Evolutionary conservation across 768 basidiomycete genomes (phyloP).

Genomic region (Macrolepiota dolichaula): DNA sequence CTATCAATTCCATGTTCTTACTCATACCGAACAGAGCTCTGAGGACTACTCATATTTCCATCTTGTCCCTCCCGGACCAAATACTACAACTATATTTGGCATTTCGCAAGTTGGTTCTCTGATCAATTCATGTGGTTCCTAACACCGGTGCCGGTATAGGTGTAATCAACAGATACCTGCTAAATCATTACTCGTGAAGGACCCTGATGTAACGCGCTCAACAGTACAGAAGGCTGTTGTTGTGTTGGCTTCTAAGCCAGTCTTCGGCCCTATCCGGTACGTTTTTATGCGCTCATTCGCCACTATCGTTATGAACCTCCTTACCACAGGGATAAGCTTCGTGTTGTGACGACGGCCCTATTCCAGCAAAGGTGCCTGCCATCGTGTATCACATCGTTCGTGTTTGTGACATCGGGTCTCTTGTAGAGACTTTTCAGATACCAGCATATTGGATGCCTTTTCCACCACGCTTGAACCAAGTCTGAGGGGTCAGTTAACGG

Average conservation of each 20-base stretch:
- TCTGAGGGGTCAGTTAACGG: slow-evolving; percentile 78
- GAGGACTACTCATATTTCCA: slow-evolving; percentile 99
- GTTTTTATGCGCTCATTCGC: not conserved
- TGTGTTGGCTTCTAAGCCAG: slow-evolving; percentile 84
- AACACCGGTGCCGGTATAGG: slow-evolving; percentile 32
- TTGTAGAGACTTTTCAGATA: slow-evolving; percentile 80
- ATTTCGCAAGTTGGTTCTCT: slow-evolving; percentile 70
- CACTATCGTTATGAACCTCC: not conserved
- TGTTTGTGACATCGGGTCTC: not conserved
- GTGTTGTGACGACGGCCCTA: slow-evolving; percentile 89
- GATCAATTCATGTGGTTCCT: slow-evolving; percentile 2
- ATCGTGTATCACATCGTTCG: not conserved
- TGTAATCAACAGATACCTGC: slow-evolving; percentile 95
- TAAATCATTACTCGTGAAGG: slow-evolving; percentile 70
- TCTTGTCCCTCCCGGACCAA: slow-evolving; percentile 67
- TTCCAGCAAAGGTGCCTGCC: slow-evolving; percentile 75
- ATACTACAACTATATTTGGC: slow-evolving; percentile 85
- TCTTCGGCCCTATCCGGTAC: slow-evolving; percentile 91
- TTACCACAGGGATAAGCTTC: slow-evolving; percentile 73
- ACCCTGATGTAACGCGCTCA: slow-evolving; percentile 86
- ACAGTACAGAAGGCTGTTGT: slow-evolving; percentile 98
- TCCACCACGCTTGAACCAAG: slow-evolving; percentile 71
- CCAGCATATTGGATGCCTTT: slow-evolving; percentile 87
- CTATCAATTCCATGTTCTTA: slow-evolving; percentile 7
- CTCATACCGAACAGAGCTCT: slow-evolving; percentile 45